Evolutionary conservation across 495 filamentous ascomycete genomes (phyloP).

Genomic region (Geopyxis carbonaria): DNA sequence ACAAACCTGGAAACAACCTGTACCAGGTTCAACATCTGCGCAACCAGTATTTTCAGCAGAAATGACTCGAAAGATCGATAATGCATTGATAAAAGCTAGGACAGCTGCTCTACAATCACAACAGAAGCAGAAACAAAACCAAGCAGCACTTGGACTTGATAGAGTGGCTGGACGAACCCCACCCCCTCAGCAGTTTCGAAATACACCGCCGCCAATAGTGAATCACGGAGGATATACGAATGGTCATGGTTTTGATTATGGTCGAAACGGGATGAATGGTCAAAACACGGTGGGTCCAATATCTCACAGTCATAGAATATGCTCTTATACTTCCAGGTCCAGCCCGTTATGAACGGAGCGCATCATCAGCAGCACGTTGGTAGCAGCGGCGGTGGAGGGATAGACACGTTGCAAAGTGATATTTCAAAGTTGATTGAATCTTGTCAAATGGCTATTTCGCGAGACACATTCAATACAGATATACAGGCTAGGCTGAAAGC

Average conservation of each 20-base stretch:
- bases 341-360: slow-evolving; percentile 7
- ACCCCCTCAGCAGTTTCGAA: slow-evolving; percentile 25
- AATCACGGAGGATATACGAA: slow-evolving; percentile 11
- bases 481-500: slow-evolving; percentile 66
- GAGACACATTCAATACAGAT: slow-evolving; percentile 52
- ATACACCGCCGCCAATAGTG: slow-evolving; percentile 20
- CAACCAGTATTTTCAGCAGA: slow-evolving; percentile 79
- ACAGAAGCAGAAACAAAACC: slow-evolving; percentile 45
- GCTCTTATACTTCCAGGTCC: slow-evolving; percentile 13
- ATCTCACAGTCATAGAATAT: slow-evolving; percentile 9
- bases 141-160: slow-evolving; percentile 25
- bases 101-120: slow-evolving; percentile 57
- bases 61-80: slow-evolving; percentile 75
- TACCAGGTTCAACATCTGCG: slow-evolving; percentile 73
- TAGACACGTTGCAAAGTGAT: slow-evolving; percentile 65
- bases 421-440: slow-evolving; percentile 55
- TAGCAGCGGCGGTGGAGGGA: slow-evolving; percentile 26
- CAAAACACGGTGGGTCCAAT: slow-evolving; percentile 25
- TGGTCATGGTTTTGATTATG: slow-evolving; percentile 22
- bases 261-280: slow-evolving; percentile 17
- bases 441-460: slow-evolving; percentile 52
- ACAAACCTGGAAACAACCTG: slow-evolving; percentile 94
- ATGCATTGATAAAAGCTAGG: slow-evolving; percentile 72
- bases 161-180: slow-evolving; percentile 27
- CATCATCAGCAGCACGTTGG: neutral